phyloP scores from a whole-genome alignment of 805 yeast species.

The Pichia kluyveri region DNA sequence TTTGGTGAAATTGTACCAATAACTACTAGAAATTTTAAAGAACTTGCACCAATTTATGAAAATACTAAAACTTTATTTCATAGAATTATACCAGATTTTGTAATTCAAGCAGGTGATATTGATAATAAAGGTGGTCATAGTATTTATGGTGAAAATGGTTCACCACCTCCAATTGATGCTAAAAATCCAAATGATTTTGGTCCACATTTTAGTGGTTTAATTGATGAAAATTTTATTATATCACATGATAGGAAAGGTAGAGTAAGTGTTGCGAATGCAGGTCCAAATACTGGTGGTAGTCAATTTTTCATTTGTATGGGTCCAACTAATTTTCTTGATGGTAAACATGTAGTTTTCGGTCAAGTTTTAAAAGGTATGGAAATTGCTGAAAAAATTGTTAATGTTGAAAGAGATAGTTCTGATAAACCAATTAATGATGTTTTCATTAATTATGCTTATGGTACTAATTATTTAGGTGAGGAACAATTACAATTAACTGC shows the following conservation, averaged over 20 bases:
- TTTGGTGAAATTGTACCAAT: constrained; percentile 60
- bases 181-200: constrained; percentile 30
- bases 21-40: constrained; percentile 52
- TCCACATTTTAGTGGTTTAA: constrained; percentile 36
- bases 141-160: constrained; percentile 34
- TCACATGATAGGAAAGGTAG: constrained; percentile 41
- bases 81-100: constrained; percentile 61
- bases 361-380: constrained; percentile 63
- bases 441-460: constrained; percentile 23
- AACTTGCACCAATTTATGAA: constrained; percentile 43
- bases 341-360: constrained; percentile 68
- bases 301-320: constrained; percentile 62
- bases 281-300: constrained; percentile 51
- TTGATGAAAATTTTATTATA: constrained; percentile 59
- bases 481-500: neutral
- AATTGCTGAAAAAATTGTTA: constrained; percentile 51
- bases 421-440: constrained; percentile 39
- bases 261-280: constrained; percentile 43
- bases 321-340: constrained; percentile 44
- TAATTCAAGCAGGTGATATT: constrained; percentile 88
- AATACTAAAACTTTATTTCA: constrained; percentile 50
- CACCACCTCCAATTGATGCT: neutral
- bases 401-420: constrained; percentile 33
- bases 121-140: constrained; percentile 74
- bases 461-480: neutral